A percentile compares a stretch with the other conserved stretches of the same genome.
These are phyloP conservation scores for Sophora flavescens DNA, from an alignment of 306 rosid genomes.

Conservation along the genomic window DNA sequence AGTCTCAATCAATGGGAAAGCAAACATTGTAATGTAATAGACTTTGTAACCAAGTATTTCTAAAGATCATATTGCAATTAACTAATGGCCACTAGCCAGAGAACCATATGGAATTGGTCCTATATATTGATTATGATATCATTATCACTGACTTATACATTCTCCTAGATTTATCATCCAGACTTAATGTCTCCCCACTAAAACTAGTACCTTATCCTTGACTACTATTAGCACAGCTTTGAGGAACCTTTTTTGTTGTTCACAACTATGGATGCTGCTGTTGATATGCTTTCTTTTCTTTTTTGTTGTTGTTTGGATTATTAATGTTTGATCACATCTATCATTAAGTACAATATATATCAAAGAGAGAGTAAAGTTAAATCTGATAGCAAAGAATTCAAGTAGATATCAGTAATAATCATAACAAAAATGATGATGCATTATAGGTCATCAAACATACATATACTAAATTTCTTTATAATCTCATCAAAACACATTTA, in stretches of 20 bases:
- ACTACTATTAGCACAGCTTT: no score
- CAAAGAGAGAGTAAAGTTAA: neutral
- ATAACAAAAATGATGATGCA: conserved; percentile 18
- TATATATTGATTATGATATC: no score
- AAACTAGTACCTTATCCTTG: no score
- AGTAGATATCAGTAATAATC: conserved; percentile 1
- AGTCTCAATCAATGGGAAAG: conserved; percentile 26
- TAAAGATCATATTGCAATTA: neutral
- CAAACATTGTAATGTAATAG: neutral
- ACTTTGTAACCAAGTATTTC: neutral
- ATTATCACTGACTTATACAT: no score
- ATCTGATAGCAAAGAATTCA: neutral
- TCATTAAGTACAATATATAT: no score
- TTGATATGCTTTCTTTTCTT: no score
- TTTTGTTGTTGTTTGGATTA: no score
- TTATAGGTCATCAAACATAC: neutral
- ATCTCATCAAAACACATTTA: conserved; percentile 27
- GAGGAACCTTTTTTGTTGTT: no score
- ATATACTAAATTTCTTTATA: neutral
- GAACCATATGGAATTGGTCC: neutral
- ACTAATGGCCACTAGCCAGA: neutral
- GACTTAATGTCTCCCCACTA: no score
- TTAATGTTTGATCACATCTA: no score
- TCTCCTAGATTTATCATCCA: no score
- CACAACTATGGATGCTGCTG: no score